phyloP scores from a whole-genome alignment of 2,329 filamentous ascomycete genomes.

The Fusarium sulawesiense region DNA sequence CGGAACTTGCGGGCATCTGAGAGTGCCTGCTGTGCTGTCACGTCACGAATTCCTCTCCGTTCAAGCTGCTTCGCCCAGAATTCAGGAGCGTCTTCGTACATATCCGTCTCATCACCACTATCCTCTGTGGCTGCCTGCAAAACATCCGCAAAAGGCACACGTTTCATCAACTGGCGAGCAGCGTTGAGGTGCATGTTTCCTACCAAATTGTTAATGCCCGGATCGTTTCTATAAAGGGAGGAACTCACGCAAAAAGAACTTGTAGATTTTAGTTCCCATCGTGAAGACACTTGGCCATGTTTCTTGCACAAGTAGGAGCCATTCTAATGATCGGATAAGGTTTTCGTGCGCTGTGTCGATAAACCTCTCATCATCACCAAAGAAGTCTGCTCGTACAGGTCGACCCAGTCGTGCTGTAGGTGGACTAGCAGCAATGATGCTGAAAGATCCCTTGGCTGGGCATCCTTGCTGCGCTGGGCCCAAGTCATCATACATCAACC shows the following conservation, averaged over 20 bases:
- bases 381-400: constrained; percentile 76
- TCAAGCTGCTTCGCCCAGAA: constrained; percentile 56
- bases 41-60: constrained; percentile 51
- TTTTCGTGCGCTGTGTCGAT: constrained; percentile 72
- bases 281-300: constrained; percentile 78
- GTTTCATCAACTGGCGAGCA: constrained; percentile 63
- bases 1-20: constrained; percentile 71
- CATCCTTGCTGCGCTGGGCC: constrained; percentile 48
- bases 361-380: constrained; percentile 68
- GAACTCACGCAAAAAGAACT: constrained; percentile 82
- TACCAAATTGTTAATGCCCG: constrained; percentile 44
- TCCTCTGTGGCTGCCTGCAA: constrained; percentile 56
- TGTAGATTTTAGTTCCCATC: constrained; percentile 79
- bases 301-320: constrained; percentile 80
- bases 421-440: constrained; percentile 59
- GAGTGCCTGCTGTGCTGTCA: constrained; percentile 57
- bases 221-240: background rate
- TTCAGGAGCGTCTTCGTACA: constrained; percentile 53
- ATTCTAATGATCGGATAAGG: constrained; percentile 84
- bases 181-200: constrained; percentile 64
- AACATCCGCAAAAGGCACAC: constrained; percentile 63
- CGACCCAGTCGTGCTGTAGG: constrained; percentile 61
- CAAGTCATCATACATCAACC: constrained; percentile 62
- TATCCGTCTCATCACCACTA: constrained; percentile 52
- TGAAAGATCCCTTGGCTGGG: constrained; percentile 60